A percentile compares a stretch with the other conserved stretches of the same genome.
phyloP scores from a whole-genome alignment of 768 basidiomycete species.

The Gloeostereum incarnatum region DNA sequence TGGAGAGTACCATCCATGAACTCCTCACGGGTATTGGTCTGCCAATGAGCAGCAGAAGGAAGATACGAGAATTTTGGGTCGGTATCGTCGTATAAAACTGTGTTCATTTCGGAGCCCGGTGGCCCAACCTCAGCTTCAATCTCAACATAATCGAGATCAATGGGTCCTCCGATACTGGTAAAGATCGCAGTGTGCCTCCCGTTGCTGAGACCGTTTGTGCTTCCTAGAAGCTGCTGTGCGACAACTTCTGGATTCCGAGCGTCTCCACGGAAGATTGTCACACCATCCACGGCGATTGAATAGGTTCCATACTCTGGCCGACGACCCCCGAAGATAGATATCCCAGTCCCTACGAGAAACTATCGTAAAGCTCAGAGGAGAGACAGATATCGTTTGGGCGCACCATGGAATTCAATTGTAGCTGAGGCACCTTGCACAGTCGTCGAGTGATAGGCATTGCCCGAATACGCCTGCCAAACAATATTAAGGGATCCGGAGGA shows the following conservation, averaged over 20 bases:
- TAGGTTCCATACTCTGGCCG: slow-evolving; percentile 38
- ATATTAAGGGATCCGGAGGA: background rate
- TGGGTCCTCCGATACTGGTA: slow-evolving; percentile 30
- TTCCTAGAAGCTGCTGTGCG: slow-evolving; percentile 31
- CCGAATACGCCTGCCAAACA: slow-evolving; percentile 32
- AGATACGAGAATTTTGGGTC: slow-evolving; percentile 26
- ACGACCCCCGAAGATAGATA: slow-evolving; percentile 39
- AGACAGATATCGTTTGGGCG: slow-evolving; percentile 3
- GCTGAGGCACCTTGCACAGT: slow-evolving; percentile 36
- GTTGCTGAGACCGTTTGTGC: slow-evolving; percentile 28
- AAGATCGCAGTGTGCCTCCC: slow-evolving; percentile 39
- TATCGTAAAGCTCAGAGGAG: background rate
- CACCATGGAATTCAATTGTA: slow-evolving; percentile 41
- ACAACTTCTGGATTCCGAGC: slow-evolving; percentile 19
- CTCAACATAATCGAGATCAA: slow-evolving; percentile 44
- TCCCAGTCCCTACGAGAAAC: slow-evolving; percentile 32
- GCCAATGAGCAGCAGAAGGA: slow-evolving; percentile 28
- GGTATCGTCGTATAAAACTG: slow-evolving; percentile 31
- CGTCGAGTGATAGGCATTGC: slow-evolving; percentile 33
- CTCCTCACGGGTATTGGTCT: slow-evolving; percentile 13
- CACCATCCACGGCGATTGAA: slow-evolving; percentile 33
- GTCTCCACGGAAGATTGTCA: slow-evolving; percentile 21
- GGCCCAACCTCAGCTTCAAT: slow-evolving; percentile 29
- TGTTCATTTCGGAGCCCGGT: slow-evolving; percentile 16
- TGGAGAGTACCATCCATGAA: slow-evolving; percentile 32